These are phyloP conservation scores for Eremomyces bilateralis DNA, from an alignment of 495 filamentous ascomycete species.

Conservation along the genomic window DNA sequence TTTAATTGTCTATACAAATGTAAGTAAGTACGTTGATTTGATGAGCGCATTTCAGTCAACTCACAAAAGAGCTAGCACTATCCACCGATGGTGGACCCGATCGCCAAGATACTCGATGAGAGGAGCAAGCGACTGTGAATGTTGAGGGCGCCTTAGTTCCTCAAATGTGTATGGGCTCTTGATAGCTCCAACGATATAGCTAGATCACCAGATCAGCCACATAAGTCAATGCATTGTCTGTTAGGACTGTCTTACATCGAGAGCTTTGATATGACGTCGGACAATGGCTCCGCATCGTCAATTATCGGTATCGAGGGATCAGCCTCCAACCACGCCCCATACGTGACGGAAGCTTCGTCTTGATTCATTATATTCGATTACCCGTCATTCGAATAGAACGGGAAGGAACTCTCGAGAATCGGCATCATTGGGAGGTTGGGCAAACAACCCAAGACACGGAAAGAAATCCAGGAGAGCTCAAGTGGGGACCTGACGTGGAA, in stretches of 20 bases:
- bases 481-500: no score
- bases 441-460: no score
- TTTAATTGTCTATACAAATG: constrained; percentile 40
- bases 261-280: constrained; percentile 44
- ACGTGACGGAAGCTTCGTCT: no score
- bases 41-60: constrained; percentile 9
- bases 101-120: constrained; percentile 43
- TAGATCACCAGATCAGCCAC: constrained; percentile 12
- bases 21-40: neutral
- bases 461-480: no score
- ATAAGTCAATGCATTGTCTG: neutral
- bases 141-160: constrained; percentile 45
- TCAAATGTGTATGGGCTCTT: constrained; percentile 54
- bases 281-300: constrained; percentile 37
- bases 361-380: no score
- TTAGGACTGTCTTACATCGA: constrained; percentile 27
- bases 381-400: no score
- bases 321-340: constrained; percentile 8
- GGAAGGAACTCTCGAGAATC: no score
- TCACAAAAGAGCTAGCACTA: constrained; percentile 63
- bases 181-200: constrained; percentile 44
- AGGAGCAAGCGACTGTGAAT: constrained; percentile 37
- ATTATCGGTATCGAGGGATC: constrained; percentile 35
- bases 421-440: no score
- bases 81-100: constrained; percentile 45